A percentile compares a stretch with the other conserved stretches of the same genome.
Conservation (phyloP, 2,329 filamentous ascomycete species). For the Tolypocladium amazonense region DNA sequence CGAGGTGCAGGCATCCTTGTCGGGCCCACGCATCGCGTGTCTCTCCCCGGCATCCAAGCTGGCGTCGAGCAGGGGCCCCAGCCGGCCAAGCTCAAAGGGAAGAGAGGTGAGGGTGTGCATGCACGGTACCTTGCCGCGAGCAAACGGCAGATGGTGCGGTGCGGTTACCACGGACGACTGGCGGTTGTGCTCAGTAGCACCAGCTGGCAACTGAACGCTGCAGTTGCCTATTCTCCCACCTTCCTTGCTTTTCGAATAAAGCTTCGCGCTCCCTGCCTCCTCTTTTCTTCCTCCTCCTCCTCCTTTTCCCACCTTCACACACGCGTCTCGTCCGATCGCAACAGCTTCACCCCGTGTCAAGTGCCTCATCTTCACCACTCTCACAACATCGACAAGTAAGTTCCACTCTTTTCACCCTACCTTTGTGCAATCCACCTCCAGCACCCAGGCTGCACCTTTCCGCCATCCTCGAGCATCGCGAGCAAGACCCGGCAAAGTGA, state of each 20-base stretch:
- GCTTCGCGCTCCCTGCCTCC: conserved; percentile 2
- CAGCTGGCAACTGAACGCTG: conserved; percentile 2
- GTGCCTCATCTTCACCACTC: neutral
- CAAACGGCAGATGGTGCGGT: neutral
- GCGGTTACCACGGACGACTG: neutral
- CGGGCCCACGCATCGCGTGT: neutral
- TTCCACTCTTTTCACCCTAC: neutral
- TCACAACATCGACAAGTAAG: neutral
- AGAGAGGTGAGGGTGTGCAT: neutral
- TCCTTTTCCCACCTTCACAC: neutral
- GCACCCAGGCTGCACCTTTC: neutral
- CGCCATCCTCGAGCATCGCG: neutral
- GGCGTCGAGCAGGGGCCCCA: neutral
- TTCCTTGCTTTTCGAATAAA: conserved; percentile 4
- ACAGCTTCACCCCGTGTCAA: neutral
- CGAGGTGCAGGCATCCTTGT: neutral
- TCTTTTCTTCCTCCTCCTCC: neutral
- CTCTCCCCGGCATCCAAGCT: neutral
- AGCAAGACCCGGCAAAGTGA: neutral
- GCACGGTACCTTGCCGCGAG: neutral
- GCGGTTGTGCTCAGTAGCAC: neutral
- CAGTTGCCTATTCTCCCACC: neutral
- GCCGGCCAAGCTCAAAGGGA: neutral
- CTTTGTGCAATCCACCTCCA: too few relatives aligned
- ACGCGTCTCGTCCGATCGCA: neutral